These are phyloP conservation scores for Podosphaera leucotricha DNA, from an alignment of 2,329 filamentous ascomycete species.

Conservation along the genomic window DNA sequence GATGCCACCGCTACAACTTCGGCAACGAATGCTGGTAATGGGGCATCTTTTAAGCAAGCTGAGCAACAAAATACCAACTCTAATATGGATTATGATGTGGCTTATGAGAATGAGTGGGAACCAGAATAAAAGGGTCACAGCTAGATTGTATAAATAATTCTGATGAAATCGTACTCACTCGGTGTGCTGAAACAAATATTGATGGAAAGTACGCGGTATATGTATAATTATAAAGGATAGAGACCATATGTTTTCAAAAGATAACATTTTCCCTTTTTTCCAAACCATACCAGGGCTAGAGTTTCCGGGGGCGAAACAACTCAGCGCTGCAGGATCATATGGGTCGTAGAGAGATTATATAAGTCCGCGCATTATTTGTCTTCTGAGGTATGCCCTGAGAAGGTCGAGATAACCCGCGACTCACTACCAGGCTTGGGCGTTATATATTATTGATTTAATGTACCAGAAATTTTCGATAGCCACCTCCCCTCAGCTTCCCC, in stretches of 20 bases:
- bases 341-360: no score
- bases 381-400: no score
- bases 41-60: not conserved
- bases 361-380: no score
- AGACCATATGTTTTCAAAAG: not conserved
- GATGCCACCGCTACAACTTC: conserved; percentile 13
- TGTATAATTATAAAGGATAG: not conserved
- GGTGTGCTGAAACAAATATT: not conserved
- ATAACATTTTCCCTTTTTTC: not conserved
- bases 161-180: not conserved
- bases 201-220: not conserved
- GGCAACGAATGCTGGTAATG: conserved; percentile 4
- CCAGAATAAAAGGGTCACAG: not conserved
- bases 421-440: no score
- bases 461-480: no score
- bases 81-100: conserved; percentile 20
- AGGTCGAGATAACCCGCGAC: no score
- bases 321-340: no score
- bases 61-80: conserved; percentile 7
- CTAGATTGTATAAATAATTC: not conserved
- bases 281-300: no score
- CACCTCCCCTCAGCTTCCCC: no score
- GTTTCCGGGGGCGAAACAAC: no score
- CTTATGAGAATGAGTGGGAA: conserved; percentile 19
- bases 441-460: no score